Conservation (phyloP, 1,139 yeast species). For the Candida mesenterica region DNA sequence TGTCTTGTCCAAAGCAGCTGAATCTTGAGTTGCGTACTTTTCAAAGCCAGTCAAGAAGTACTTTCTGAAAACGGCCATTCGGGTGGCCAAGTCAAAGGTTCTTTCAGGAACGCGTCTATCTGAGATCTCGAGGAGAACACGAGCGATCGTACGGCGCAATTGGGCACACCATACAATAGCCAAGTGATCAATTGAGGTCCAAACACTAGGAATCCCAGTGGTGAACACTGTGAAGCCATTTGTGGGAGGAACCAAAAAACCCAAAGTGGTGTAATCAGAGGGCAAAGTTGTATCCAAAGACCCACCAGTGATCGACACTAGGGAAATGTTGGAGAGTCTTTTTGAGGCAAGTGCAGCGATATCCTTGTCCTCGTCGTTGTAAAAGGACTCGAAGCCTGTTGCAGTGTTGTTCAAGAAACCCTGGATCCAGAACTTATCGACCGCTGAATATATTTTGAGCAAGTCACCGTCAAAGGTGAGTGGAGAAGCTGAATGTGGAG, state of each 20-base stretch:
- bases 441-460: conserved; percentile 65
- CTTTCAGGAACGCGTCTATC: conserved; percentile 44
- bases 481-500: conserved; percentile 94
- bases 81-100: conserved; percentile 47
- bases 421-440: conserved; percentile 78
- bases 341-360: conserved; percentile 32
- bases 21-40: conserved; percentile 28
- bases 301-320: conserved; percentile 91
- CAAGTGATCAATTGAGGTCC: conserved; percentile 94
- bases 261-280: conserved; percentile 85
- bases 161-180: conserved; percentile 98
- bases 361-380: conserved; percentile 11
- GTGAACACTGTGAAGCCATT: conserved; percentile 86
- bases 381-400: conserved; percentile 5
- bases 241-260: conserved; percentile 63
- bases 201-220: conserved; percentile 84
- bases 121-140: conserved; percentile 57
- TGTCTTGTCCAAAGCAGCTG: conserved; percentile 6
- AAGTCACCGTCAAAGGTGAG: conserved; percentile 94
- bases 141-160: conserved; percentile 62
- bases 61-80: conserved; percentile 59
- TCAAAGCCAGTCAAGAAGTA: conserved; percentile 63
- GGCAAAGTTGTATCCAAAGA: conserved; percentile 78
- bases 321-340: conserved; percentile 49
- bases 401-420: conserved; percentile 38